Evolutionary conservation across 345 rosid species (phyloP).

Genomic region (Orychophragmus violaceus): DNA sequence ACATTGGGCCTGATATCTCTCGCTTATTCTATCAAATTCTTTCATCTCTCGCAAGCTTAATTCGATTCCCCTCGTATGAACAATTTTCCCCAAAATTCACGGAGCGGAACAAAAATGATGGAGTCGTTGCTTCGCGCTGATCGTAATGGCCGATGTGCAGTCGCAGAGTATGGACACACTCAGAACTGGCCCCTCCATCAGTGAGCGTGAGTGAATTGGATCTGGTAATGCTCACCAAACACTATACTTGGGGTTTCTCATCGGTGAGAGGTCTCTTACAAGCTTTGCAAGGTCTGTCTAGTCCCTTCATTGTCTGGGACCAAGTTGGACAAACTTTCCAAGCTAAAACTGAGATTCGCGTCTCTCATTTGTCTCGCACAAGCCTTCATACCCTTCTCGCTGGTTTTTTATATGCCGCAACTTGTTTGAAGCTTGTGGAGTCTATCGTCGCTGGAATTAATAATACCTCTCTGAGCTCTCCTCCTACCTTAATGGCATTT

Average conservation of each 20-base stretch:
- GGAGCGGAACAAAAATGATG: conserved; percentile 23
- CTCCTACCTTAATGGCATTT: conserved; percentile 74
- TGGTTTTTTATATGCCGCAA: conserved; percentile 63
- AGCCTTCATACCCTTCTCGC: conserved; percentile 54
- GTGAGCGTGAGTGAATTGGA: conserved; percentile 51
- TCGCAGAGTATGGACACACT: conserved; percentile 8
- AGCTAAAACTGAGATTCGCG: conserved; percentile 45
- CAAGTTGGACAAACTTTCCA: conserved; percentile 33
- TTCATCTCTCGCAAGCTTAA: background rate
- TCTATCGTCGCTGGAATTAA: conserved; percentile 35
- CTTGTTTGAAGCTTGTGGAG: conserved; percentile 71
- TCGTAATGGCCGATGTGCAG: conserved; percentile 18
- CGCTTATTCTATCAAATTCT: background rate
- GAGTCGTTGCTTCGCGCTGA: conserved; percentile 34
- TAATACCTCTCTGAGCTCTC: conserved; percentile 24
- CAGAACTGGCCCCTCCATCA: conserved; percentile 3
- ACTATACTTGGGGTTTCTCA: background rate
- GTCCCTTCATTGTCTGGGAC: conserved; percentile 64
- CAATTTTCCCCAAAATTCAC: background rate
- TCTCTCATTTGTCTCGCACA: conserved; percentile 62
- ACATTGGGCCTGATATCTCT: background rate
- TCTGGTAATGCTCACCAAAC: conserved; percentile 36
- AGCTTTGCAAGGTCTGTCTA: conserved; percentile 76
- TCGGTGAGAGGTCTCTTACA: conserved; percentile 53
- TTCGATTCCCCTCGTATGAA: background rate